These are phyloP conservation scores for Tetragonia tetragonoides DNA, from an alignment of 148 eudicot genomes.

Conservation along the genomic window DNA sequence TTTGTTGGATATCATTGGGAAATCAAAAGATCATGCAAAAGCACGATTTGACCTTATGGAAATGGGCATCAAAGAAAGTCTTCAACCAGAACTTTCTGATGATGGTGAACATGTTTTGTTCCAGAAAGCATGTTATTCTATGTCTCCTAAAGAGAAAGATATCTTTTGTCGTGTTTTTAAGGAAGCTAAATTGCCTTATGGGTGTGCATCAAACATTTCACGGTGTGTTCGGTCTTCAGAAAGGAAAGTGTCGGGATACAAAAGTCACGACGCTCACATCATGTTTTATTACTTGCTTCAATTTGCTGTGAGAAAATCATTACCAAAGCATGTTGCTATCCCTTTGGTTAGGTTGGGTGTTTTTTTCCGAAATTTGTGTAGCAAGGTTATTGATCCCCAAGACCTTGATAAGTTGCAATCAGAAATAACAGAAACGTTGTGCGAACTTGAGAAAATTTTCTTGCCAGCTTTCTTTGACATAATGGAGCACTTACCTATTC, in stretches of 20 bases:
- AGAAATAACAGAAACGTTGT: neutral
- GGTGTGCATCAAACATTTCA: neutral
- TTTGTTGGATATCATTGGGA: neutral
- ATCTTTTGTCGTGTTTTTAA: slow-evolving; percentile 1
- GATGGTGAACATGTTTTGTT: neutral
- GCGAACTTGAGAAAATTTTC: slow-evolving; percentile 14
- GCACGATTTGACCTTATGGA: neutral
- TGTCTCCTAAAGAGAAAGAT: neutral
- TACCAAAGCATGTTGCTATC: slow-evolving; percentile 2
- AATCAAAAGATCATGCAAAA: neutral
- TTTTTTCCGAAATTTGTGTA: slow-evolving; percentile 1
- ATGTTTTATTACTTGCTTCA: slow-evolving; percentile 2
- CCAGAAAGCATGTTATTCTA: neutral
- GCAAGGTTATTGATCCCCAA: neutral
- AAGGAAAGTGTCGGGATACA: neutral
- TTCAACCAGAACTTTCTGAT: neutral
- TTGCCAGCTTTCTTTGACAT: slow-evolving; percentile 6
- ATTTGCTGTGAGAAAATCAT: neutral
- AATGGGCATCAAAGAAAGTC: neutral
- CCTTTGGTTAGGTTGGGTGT: slow-evolving; percentile 6
- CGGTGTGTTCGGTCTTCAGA: neutral
- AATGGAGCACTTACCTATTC: slow-evolving; percentile 1
- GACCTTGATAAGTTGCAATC: slow-evolving; percentile 8
- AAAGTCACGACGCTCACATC: slow-evolving; percentile 13
- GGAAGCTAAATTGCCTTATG: slow-evolving; percentile 11